A percentile compares a stretch with the other conserved stretches of the same genome.
These are phyloP conservation scores for Coemansia aciculifera DNA, from an alignment of 192 early-diverging fungal species.

Conservation along the genomic window DNA sequence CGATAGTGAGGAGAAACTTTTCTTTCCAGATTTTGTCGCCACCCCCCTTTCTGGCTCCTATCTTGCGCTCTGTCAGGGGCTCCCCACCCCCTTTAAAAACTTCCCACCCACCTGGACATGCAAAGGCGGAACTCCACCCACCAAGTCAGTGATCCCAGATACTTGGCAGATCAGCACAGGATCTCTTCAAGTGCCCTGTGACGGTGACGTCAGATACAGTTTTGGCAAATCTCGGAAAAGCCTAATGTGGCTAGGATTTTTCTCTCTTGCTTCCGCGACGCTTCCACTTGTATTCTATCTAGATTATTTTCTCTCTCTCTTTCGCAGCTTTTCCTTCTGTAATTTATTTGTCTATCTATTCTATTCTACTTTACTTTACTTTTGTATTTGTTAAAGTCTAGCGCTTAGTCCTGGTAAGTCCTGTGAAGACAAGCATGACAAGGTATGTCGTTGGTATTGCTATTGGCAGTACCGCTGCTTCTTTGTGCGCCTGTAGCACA, in stretches of 20 bases:
- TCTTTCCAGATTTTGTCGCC: background rate
- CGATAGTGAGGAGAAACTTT: conserved; percentile 5
- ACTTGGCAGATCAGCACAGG: background rate
- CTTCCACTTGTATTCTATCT: background rate
- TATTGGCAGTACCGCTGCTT: background rate
- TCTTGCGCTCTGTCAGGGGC: background rate
- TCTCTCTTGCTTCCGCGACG: background rate
- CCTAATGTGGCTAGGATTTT: background rate
- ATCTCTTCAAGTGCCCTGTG: background rate
- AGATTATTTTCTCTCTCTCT: background rate
- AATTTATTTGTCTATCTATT: too few relatives aligned
- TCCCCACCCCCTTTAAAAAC: background rate
- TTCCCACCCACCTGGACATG: background rate
- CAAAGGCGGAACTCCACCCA: background rate
- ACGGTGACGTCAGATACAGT: background rate
- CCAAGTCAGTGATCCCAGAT: background rate
- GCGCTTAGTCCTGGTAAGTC: background rate
- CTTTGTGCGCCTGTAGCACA: background rate
- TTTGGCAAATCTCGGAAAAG: background rate
- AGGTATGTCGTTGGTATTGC: background rate
- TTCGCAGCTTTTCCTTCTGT: background rate
- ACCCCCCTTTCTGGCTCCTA: background rate
- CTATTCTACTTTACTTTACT: too few relatives aligned
- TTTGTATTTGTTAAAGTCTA: background rate
- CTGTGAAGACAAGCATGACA: background rate